Conservation (phyloP, 768 basidiomycete species). For the Dioszegia hungarica region DNA sequence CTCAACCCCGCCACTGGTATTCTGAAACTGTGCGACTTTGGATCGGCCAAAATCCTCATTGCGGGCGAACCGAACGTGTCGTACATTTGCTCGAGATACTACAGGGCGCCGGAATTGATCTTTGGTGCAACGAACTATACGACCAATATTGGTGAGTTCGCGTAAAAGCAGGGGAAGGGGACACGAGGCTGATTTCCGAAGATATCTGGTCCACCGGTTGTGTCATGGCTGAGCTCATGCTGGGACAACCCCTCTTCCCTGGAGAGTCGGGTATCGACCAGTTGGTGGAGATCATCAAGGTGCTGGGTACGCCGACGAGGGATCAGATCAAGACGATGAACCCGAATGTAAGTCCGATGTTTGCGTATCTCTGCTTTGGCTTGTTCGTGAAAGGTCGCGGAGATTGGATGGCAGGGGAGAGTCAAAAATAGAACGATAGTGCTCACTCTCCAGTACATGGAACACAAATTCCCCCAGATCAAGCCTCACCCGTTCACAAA, state of each 20-base stretch:
- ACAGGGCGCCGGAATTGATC: constrained; percentile 97
- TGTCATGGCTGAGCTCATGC: constrained; percentile 99
- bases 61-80: constrained; percentile 98
- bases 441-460: constrained; percentile 69
- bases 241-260: constrained; percentile 97
- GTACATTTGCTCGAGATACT: constrained; percentile 99
- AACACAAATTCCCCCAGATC: constrained; percentile 99
- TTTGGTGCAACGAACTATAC: constrained; percentile 99
- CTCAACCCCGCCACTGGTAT: constrained; percentile 95
- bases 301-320: constrained; percentile 92
- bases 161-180: background rate
- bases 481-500: constrained; percentile 99
- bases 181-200: constrained; percentile 42
- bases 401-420: too few species aligned
- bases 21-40: constrained; percentile 97
- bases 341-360: constrained; percentile 61
- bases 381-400: too few species aligned
- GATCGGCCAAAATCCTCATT: constrained; percentile 95
- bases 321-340: constrained; percentile 99
- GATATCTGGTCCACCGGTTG: constrained; percentile 99
- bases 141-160: constrained; percentile 84
- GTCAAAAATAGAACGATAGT: background rate
- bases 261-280: constrained; percentile 96
- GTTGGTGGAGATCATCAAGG: constrained; percentile 99
- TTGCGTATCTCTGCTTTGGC: too few species aligned